phyloP scores from a whole-genome alignment of 2,329 filamentous ascomycete species.

The Furcasterigmium furcatum region DNA sequence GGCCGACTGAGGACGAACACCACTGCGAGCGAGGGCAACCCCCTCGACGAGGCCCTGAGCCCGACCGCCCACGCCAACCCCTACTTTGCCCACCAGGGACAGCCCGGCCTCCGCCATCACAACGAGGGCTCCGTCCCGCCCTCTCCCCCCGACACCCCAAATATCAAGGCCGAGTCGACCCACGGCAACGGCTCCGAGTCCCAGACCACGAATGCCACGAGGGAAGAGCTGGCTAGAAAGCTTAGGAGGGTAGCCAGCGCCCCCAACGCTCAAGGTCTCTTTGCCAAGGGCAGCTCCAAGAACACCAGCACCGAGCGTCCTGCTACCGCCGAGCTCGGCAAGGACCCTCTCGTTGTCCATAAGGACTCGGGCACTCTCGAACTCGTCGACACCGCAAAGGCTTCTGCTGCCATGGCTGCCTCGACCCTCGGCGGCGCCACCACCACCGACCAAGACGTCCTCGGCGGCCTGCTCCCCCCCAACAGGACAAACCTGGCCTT shows the following conservation, averaged over 20 bases:
- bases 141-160: constrained; percentile 87
- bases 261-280: constrained; percentile 93
- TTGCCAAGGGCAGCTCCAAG: constrained; percentile 49
- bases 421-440: constrained; percentile 25
- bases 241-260: constrained; percentile 92
- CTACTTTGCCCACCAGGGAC: constrained; percentile 95
- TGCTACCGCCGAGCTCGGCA: constrained; percentile 80
- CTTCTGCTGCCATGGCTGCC: constrained; percentile 23
- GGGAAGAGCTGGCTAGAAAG: constrained; percentile 92
- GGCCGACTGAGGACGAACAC: constrained; percentile 86
- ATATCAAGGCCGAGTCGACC: constrained; percentile 68
- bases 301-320: constrained; percentile 64
- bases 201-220: constrained; percentile 73
- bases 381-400: constrained; percentile 39
- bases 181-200: constrained; percentile 61
- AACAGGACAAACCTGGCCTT: constrained; percentile 72
- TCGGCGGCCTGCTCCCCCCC: constrained; percentile 62
- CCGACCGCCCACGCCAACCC: constrained; percentile 94
- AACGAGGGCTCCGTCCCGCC: constrained; percentile 91
- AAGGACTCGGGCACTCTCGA: constrained; percentile 45
- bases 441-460: constrained; percentile 39
- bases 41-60: constrained; percentile 82
- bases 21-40: constrained; percentile 88
- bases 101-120: constrained; percentile 88
- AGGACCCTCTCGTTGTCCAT: constrained; percentile 68